Evolutionary conservation across 306 rosid species (phyloP).

Genomic region (Trichosanthes truncata): DNA sequence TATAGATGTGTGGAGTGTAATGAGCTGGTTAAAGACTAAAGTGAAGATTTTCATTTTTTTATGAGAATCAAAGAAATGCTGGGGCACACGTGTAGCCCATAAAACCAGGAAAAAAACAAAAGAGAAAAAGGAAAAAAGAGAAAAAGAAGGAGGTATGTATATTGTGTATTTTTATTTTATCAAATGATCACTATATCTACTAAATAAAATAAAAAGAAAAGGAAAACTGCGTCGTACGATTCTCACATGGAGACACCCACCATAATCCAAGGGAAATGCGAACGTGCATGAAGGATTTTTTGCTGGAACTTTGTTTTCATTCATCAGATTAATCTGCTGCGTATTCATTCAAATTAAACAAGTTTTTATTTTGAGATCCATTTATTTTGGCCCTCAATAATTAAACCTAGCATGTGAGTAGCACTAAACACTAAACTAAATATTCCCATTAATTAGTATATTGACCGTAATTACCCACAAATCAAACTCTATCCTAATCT

Average conservation of each 20-base stretch:
- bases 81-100: slow-evolving; percentile 40
- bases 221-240: slow-evolving; percentile 21
- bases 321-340: neutral
- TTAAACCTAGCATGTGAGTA: neutral
- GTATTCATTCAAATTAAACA: neutral
- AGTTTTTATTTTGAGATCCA: neutral
- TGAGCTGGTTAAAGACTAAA: slow-evolving; percentile 36
- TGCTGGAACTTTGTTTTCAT: slow-evolving; percentile 25
- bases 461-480: neutral
- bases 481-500: neutral
- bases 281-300: slow-evolving; percentile 36
- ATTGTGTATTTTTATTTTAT: neutral
- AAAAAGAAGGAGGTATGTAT: neutral
- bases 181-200: neutral
- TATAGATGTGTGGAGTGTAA: slow-evolving; percentile 8
- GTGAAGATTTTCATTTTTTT: neutral
- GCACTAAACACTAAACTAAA: neutral
- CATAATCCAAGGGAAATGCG: slow-evolving; percentile 33
- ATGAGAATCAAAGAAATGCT: neutral
- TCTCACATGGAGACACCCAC: slow-evolving; percentile 49
- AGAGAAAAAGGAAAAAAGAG: neutral
- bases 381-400: slow-evolving; percentile 1
- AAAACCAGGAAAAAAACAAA: neutral
- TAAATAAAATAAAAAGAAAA: slow-evolving; percentile 2
- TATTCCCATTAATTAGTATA: neutral